Conservation (phyloP, 257 asterid genomes). For the Asclepias syriaca region DNA sequence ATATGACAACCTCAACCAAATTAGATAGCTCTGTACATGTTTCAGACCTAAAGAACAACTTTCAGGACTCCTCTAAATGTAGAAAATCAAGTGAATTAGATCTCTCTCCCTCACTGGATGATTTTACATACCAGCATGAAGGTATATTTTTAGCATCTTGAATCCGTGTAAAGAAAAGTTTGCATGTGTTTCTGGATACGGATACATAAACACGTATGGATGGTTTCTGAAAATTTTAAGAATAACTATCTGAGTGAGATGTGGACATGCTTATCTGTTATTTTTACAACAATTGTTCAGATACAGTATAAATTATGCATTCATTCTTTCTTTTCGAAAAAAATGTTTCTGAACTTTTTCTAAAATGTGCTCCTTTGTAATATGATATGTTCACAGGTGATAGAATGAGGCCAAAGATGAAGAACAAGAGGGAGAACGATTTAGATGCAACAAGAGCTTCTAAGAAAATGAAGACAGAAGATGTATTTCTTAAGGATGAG, state of each 20-base stretch:
- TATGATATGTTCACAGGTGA: constrained; percentile 35
- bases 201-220: background rate
- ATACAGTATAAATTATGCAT: background rate
- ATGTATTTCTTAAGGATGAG: constrained; percentile 39
- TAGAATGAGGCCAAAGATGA: constrained; percentile 35
- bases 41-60: constrained; percentile 47
- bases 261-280: background rate
- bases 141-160: background rate
- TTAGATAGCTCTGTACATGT: constrained; percentile 50
- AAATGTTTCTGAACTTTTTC: background rate
- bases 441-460: constrained; percentile 50
- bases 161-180: background rate
- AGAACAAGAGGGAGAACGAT: constrained; percentile 53
- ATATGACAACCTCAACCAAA: constrained; percentile 36
- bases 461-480: constrained; percentile 64
- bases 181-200: background rate
- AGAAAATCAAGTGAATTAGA: constrained; percentile 36
- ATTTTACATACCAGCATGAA: constrained; percentile 38
- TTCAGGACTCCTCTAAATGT: constrained; percentile 34
- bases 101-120: constrained; percentile 41
- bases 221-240: background rate
- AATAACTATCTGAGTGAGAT: background rate
- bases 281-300: background rate
- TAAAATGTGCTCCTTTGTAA: constrained; percentile 6
- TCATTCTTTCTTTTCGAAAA: constrained; percentile 2